Percentiles rank a stretch among this genome's conserved stretches.
Evolutionary conservation across 495 filamentous ascomycete genomes (phyloP).

Genomic region (Neurospora sp.): DNA sequence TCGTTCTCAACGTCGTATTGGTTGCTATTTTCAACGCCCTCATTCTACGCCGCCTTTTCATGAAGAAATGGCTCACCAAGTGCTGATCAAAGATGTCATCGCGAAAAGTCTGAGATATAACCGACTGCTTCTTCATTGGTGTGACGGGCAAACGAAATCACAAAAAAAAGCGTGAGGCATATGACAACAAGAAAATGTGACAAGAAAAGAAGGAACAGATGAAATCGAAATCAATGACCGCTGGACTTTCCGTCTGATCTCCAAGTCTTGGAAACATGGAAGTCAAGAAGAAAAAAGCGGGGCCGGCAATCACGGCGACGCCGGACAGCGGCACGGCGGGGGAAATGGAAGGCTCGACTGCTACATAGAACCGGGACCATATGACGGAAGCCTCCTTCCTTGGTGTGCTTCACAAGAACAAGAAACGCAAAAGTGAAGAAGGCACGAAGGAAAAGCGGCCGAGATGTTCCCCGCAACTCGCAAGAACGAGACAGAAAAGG

Average conservation of each 20-base stretch:
- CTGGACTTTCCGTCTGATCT: background rate
- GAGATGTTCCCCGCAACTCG: constrained; percentile 1
- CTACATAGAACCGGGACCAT: background rate
- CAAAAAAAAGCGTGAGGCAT: background rate
- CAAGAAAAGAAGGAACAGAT: background rate
- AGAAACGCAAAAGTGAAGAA: background rate
- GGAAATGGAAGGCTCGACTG: background rate
- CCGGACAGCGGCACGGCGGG: background rate
- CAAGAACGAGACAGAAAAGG: background rate
- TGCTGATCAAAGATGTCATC: background rate
- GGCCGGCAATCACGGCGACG: background rate
- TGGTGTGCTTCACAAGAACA: background rate
- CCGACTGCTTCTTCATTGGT: background rate
- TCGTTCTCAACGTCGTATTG: background rate
- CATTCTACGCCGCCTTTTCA: no score
- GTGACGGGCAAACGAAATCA: background rate
- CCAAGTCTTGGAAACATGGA: background rate
- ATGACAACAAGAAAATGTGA: background rate
- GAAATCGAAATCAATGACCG: background rate
- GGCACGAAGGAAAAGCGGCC: background rate
- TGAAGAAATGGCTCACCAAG: background rate
- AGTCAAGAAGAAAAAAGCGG: background rate
- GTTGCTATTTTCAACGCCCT: background rate
- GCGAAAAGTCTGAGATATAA: background rate
- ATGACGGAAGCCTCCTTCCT: background rate